Evolutionary conservation across 2,329 filamentous ascomycete genomes (phyloP).

Genomic region (Madurella fahalii): DNA sequence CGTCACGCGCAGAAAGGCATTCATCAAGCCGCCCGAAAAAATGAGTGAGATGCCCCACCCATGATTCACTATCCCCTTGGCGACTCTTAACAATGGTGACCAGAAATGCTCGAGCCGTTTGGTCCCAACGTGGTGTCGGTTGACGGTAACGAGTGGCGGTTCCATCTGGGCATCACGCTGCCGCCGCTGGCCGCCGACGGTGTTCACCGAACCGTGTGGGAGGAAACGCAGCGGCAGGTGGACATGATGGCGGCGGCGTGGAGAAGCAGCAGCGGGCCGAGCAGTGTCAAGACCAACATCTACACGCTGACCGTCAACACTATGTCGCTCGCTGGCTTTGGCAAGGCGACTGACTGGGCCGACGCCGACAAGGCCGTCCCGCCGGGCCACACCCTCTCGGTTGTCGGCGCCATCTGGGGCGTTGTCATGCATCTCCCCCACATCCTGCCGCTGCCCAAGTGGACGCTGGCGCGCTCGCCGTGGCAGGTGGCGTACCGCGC

Average conservation of each 20-base stretch:
- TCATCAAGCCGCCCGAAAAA: not conserved
- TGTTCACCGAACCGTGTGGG: not conserved
- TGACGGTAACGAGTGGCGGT: not conserved
- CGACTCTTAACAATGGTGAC: not conserved
- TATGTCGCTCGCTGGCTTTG: not conserved
- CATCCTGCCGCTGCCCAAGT: too few relatives aligned
- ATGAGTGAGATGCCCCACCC: not conserved
- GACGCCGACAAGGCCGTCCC: not conserved
- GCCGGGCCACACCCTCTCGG: not conserved
- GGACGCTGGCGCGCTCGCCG: too few relatives aligned
- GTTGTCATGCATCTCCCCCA: not conserved
- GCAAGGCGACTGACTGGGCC: not conserved
- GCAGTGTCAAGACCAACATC: not conserved
- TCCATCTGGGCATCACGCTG: not conserved
- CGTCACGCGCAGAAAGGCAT: not conserved
- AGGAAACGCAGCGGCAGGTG: not conserved
- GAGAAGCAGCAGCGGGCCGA: not conserved
- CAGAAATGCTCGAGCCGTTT: slow-evolving; percentile 2
- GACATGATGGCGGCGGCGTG: not conserved
- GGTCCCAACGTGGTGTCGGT: not conserved
- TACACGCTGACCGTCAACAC: not conserved
- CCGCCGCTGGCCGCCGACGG: not conserved
- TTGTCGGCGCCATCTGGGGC: not conserved
- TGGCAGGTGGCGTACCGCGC: too few relatives aligned
- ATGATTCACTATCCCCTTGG: not conserved